These are phyloP conservation scores for Trypanosoma theileri DNA, from an alignment of 208 protist genomes.

Conservation along the genomic window DNA sequence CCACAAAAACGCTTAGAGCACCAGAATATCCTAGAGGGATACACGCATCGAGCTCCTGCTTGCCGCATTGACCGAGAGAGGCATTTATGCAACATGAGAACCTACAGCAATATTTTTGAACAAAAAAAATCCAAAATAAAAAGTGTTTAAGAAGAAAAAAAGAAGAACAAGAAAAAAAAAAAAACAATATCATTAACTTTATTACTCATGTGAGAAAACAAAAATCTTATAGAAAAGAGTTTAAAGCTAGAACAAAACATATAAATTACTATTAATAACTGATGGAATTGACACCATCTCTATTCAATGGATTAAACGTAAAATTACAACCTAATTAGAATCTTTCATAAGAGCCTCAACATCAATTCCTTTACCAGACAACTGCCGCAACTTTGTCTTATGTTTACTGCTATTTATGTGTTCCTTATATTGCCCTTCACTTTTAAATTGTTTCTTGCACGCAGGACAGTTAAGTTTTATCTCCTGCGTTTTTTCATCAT, in stretches of 20 bases:
- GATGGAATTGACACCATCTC: not conserved
- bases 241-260: no score
- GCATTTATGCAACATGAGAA: conserved; percentile 1
- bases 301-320: conserved; percentile 1
- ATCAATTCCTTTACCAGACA: conserved; percentile 76
- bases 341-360: conserved; percentile 70
- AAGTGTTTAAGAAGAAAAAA: not conserved
- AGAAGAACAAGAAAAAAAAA: not conserved
- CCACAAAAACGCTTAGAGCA: conserved; percentile 17
- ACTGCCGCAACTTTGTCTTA: conserved; percentile 85
- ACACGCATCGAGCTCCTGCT: not conserved
- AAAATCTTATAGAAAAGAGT: no score
- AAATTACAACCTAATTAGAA: conserved; percentile 24
- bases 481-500: conserved; percentile 22
- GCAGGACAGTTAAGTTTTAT: conserved; percentile 64
- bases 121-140: not conserved
- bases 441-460: conserved; percentile 90
- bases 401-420: conserved; percentile 90
- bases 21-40: not conserved
- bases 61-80: conserved; percentile 2
- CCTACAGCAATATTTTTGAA: not conserved
- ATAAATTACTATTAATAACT: no score
- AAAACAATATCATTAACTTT: not conserved
- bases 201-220: no score
- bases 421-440: conserved; percentile 79